These are phyloP conservation scores for Termitomyces titanicus DNA, from an alignment of 768 basidiomycete genomes.

Conservation along the genomic window DNA sequence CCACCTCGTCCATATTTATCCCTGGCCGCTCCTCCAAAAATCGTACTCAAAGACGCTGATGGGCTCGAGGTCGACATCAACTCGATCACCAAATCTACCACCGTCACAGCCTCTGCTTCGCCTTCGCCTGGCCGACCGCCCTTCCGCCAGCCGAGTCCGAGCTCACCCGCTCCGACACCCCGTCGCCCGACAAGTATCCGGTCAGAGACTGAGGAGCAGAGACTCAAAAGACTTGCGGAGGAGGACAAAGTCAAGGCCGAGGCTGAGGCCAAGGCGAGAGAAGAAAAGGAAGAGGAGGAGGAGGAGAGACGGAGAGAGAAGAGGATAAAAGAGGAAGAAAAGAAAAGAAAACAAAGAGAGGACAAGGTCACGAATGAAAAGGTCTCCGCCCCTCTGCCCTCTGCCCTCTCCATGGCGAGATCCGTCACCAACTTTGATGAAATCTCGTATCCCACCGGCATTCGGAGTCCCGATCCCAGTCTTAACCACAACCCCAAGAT, in stretches of 20 bases:
- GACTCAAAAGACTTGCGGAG: conserved; percentile 40
- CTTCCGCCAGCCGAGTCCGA: conserved; percentile 29
- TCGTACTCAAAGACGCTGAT: conserved; percentile 60
- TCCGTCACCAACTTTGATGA: conserved; percentile 79
- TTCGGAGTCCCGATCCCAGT: too few relatives aligned
- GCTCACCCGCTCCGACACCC: conserved; percentile 21
- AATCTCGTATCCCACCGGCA: conserved; percentile 79
- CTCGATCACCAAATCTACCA: conserved; percentile 42
- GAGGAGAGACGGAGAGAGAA: conserved; percentile 38
- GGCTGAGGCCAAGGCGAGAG: conserved; percentile 39
- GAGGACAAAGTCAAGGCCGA: conserved; percentile 40
- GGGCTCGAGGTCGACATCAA: conserved; percentile 65
- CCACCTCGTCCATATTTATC: conserved; percentile 61
- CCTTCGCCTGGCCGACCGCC: conserved; percentile 28
- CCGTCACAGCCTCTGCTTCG: conserved; percentile 38
- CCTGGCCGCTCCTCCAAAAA: conserved; percentile 47
- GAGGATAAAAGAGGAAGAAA: conserved; percentile 32
- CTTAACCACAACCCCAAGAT: conserved; percentile 83
- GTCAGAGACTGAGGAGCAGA: conserved; percentile 57
- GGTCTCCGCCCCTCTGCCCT: conserved; percentile 47
- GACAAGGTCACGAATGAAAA: conserved; percentile 32
- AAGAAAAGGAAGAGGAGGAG: conserved; percentile 38
- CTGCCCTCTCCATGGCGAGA: conserved; percentile 76
- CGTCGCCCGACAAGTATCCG: conserved; percentile 44
- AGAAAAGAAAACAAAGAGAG: conserved; percentile 50